Evolutionary conservation across 1,139 yeast genomes (phyloP), one percentile per base, ranked within the genome.

Genomic region (Pichia inconspicua): DNA sequence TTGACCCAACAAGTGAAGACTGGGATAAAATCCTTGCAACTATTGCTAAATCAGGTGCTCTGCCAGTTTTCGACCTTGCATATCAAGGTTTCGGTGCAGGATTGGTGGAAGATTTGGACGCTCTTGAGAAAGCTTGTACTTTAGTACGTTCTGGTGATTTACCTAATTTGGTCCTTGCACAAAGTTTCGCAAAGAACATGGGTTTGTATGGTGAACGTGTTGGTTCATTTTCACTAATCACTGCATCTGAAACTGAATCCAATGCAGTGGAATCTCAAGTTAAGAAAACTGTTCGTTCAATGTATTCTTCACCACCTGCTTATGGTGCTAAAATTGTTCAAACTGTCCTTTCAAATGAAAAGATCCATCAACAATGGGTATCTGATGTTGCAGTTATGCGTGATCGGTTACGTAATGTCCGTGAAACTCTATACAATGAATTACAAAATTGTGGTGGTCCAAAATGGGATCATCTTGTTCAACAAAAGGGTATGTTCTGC

Each of bases 401-500:
- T 40, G 75, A 78, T 55, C 80, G 97, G 64, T 81, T 92, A 65
- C 78, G 78, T 63, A 70, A 73, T 44, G 90, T 89, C 73, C 78
- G 97, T 67, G 74, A 75, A 50, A 72, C 80, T 54, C 75, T 84
- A 61, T 74, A 72, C 63, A 77, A 80, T 51, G 75, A 71, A 56
- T 72, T 78, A 63, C 72, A 72, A 60, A 70, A 72, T 55, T 74
- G 80, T 35, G 38, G 32, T 10, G 53, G 53, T 5, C 50, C 50
- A 8, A 51, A 48, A 64, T 92, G 97, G 97, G 84, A 82, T 52
- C 96, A 87, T 65, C 76, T 92, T 65, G 73, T 83, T 54, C 75
- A 81, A 63, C 97, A 92, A 69, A 85, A 94, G 66, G 98, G 98
- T 63, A 92, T 92, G 97, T 92, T 92, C 68, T 87, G 90, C 49